Evolutionary conservation across 805 yeast species (phyloP), one percentile per base, ranked within the genome.

Genomic region (Lipomyces anomalus): DNA sequence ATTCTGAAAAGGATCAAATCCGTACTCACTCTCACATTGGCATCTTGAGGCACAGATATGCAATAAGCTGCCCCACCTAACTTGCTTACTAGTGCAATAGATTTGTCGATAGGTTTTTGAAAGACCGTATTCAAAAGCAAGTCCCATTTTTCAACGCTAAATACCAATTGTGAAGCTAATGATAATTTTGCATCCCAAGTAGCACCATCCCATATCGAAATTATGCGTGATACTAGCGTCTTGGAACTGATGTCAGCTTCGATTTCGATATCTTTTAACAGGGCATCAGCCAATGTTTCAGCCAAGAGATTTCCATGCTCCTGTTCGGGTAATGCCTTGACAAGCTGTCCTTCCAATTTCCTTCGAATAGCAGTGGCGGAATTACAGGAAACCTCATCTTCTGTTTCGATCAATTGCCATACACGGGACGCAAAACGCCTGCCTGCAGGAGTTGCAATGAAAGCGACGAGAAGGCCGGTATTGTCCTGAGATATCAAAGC

Each of bases 361-460:
- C 39, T 42, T 9, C 46, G 41, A 21, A 50, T 50, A 6, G 40
- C 22, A 16, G 38, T 43, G 6, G 53, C 55, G 3, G 46, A 18
- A 21, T n/a, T 43, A 35, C 35, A 23, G 24, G 34, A 11, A 13
- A 11, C 24, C 17, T 34, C 42, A 7, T 35, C 47, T 4, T 30
- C 29, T 4, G 44, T 18, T 16, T 44, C 55, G 6, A 52, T 35
- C 17, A 50, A 40, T 37, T 50, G 53, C 55, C 55, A 50, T 6
- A 56, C 49, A 1, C 57, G 57, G 38, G 71, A 68, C 9, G 80
- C 60, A 1, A 61, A 57, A 0, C 66, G 62, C 32, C 61, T 65
- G 24, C 67, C 66, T 1, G 63, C 59, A 1, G 55, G 50, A 22
- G 75, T 52, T n/a, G 53, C 54, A 6, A 61, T 59, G 2, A 57